Base-by-base conservation (phyloP, 805 yeast species). In the Metschnikowia orientalis region DNA sequence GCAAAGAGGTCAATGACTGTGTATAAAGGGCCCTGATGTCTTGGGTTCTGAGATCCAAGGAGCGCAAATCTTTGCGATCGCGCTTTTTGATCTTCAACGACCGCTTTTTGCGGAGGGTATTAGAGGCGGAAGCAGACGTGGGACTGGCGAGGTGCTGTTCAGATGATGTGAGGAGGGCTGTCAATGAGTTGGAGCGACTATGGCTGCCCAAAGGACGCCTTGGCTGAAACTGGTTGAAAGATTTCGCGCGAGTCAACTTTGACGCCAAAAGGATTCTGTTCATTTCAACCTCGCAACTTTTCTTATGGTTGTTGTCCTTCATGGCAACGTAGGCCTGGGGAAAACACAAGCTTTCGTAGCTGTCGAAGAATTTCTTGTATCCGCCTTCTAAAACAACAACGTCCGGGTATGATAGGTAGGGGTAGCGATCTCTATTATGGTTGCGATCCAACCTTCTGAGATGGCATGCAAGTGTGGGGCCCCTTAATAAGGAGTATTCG, bases 401-500 rank as follows among this genome's bases (percentile, higher is more conserved):
- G 59, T 92, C 95, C 2, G 98, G 98, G 53, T 81, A 92, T 43
- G 74, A 75, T 36, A 92, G 66, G 40, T 73, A 64, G 0, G 98
- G 98, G 58, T 92, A 92, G 40, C 72, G 67, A 36, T 80, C 77
- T 41, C 76, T 68, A 56, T 89, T 88, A 32, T 77, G 47, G 23
- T 73, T 71, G 42, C 98, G 73, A 61, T 92, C 98, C 47, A 83
- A 73, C 39, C 80, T 80, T 41, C 98, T 68, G 36, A 92, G 69
- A 54, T 87, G 88, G 34, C 78, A 67, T 1, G 97, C 97, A 82
- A 92, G 77, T 29, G 81, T 64, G 4, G 98, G 98, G n/a, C 97
- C 95, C 38, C 98, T 70, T 53, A 81, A 86, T 5, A 94, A 77
- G 23, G 94, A 81, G 56, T 87, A 90, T 59, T 92, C 98, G 61